phyloP scores from a whole-genome alignment of 345 rosid species.

The Atalantia buxifolia region DNA sequence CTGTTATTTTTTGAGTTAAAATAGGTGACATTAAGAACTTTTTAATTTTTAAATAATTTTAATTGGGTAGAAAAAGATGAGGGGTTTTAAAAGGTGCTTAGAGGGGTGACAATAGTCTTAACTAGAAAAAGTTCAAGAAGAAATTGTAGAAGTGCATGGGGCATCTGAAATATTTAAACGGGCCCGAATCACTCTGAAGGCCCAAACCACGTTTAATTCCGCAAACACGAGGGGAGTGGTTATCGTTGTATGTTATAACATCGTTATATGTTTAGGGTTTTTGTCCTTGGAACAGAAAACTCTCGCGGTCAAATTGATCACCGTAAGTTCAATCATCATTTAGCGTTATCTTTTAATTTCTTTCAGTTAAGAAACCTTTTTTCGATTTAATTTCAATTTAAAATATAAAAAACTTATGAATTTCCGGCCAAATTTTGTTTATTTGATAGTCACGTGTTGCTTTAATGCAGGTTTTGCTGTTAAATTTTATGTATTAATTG shows the following conservation, averaged over 20 bases:
- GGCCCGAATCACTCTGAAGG: too few species aligned
- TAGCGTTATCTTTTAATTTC: background rate
- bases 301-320: background rate
- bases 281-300: background rate
- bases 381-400: too few species aligned
- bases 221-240: too few species aligned
- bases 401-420: background rate
- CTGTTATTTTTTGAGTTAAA: too few species aligned
- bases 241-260: background rate
- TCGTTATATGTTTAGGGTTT: background rate
- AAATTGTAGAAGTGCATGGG: too few species aligned
- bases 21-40: too few species aligned
- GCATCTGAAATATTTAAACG: too few species aligned
- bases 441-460: background rate
- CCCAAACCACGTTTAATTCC: background rate
- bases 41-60: too few species aligned
- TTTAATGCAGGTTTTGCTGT: slow-evolving; percentile 13
- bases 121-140: too few species aligned
- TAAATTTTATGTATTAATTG: slow-evolving; percentile 18
- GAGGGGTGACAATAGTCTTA: too few species aligned
- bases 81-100: too few species aligned
- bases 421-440: background rate
- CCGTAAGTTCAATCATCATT: background rate
- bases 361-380: background rate
- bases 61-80: too few species aligned